Evolutionary conservation across 805 yeast species (phyloP), one percentile per base, ranked within the genome.

Genomic region (Jamesozyma hellenica): DNA sequence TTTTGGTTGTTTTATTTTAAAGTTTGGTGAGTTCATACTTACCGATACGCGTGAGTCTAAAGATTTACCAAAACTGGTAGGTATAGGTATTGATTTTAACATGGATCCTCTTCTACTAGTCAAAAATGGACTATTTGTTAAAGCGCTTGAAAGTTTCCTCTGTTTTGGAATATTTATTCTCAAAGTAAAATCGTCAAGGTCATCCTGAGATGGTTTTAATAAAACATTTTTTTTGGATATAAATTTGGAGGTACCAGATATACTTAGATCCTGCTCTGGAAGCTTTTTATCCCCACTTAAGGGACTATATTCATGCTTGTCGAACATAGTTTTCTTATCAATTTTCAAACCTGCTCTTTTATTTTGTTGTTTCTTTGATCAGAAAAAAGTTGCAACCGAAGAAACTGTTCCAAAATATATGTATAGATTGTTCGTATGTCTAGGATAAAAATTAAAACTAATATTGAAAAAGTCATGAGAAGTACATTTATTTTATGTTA

Each of bases 21-120:
- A 61, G 38, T 57, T 57, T 6, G 65, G 65, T 1, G 62, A 54
- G 9, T 44, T 50, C 7, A 57, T 38, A 40, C 55, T 55, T 4
- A 61, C 48, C 29, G 57, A 34, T 0, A 53, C 55, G 28, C 49
- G 53, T 9, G 29, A 58, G 43, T 41, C 41, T 1, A 26, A 13
- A 30, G 36, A 41, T 13, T 34, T 41, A 2, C 38, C 37, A n/a
- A 26, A 11, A 15, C 15, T 31, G 25, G 18, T 30, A 10, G 33
- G 23, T 9, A 31, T 28, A 27, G 40, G 33, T 2, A 17, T 27
- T 9, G 33, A n/a, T 31, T 42, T 41, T 11, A 36, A 25, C 7
- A 34, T 21, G 13, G 44, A 43, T 10, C 31, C 25, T 26, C 44
- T 34, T 21, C 47, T 35, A 28, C 44, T 44, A 2, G 32, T 31